A percentile compares a stretch with the other conserved stretches of the same genome.
Evolutionary conservation across 2,329 filamentous ascomycete genomes (phyloP).

Genomic region (Fusarium guadeloupense): DNA sequence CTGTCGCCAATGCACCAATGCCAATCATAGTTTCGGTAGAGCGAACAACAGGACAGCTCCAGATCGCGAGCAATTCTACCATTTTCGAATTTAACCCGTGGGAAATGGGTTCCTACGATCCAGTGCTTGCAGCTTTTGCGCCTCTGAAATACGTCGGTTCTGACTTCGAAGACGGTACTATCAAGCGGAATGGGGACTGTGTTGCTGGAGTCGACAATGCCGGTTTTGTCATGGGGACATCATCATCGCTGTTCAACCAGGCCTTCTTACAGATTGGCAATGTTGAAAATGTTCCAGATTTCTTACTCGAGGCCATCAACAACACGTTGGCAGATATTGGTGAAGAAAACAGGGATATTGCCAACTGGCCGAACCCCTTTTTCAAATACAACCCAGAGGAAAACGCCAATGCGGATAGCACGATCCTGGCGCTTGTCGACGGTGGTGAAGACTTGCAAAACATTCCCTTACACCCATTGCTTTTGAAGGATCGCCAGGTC

Average conservation of each 20-base stretch:
- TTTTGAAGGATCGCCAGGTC: slow-evolving; percentile 75
- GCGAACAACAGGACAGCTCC: slow-evolving; percentile 66
- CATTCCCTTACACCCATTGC: slow-evolving; percentile 79
- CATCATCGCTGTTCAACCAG: slow-evolving; percentile 84
- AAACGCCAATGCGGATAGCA: slow-evolving; percentile 64
- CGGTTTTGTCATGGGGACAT: slow-evolving; percentile 87
- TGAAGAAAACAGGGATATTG: slow-evolving; percentile 73
- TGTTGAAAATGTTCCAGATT: slow-evolving; percentile 48
- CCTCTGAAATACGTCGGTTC: slow-evolving; percentile 78
- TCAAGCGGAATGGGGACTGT: slow-evolving; percentile 68
- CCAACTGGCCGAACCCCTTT: slow-evolving; percentile 82
- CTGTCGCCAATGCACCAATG: slow-evolving; percentile 71
- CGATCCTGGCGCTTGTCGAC: slow-evolving; percentile 76
- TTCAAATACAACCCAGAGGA: slow-evolving; percentile 67
- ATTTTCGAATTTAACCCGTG: slow-evolving; percentile 82
- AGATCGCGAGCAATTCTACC: slow-evolving; percentile 72
- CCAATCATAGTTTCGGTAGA: slow-evolving; percentile 78
- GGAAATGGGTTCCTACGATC: slow-evolving; percentile 81
- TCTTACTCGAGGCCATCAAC: slow-evolving; percentile 61
- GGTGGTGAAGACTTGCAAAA: slow-evolving; percentile 83
- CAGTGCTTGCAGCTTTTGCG: slow-evolving; percentile 75
- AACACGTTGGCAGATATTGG: slow-evolving; percentile 65
- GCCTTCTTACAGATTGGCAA: slow-evolving; percentile 69
- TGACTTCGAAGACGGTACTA: slow-evolving; percentile 70
- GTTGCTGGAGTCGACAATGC: slow-evolving; percentile 83